Percentiles rank a stretch among this genome's conserved stretches.
phyloP scores from a whole-genome alignment of 2,329 filamentous ascomycete genomes.

The Zarea fungicola region DNA sequence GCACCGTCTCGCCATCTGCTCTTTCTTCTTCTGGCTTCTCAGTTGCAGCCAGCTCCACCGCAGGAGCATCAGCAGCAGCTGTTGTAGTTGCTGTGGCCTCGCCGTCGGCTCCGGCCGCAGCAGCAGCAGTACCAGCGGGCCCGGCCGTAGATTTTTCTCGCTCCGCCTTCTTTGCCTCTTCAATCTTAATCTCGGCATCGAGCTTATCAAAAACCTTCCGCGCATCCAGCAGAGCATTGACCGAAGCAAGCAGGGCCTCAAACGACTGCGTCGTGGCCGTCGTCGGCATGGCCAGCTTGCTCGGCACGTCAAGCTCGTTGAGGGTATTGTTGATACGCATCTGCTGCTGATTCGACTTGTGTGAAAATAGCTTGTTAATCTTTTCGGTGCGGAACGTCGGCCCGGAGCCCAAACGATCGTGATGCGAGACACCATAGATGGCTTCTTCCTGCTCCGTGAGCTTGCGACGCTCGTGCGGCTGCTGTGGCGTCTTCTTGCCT shows the following conservation, averaged over 20 bases:
- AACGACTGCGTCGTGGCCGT: slow-evolving; percentile 65
- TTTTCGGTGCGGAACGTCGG: slow-evolving; percentile 86
- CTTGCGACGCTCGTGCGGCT: slow-evolving; percentile 56
- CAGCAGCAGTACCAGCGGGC: too few relatives aligned
- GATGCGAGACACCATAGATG: slow-evolving; percentile 77
- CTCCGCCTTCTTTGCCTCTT: slow-evolving; percentile 52
- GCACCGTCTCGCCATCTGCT: slow-evolving; percentile 4
- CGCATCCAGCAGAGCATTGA: slow-evolving; percentile 65
- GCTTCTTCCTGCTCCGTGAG: slow-evolving; percentile 71
- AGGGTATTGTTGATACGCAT: slow-evolving; percentile 69
- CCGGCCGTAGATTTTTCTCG: slow-evolving; percentile 35
- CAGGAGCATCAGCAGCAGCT: slow-evolving; percentile 2
- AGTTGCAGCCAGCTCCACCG: slow-evolving; percentile 6
- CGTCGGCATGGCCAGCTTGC: slow-evolving; percentile 69
- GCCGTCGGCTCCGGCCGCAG: slow-evolving; percentile 13
- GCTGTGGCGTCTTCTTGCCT: slow-evolving; percentile 46
- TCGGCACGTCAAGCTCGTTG: slow-evolving; percentile 64
- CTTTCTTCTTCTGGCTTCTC: slow-evolving; percentile 20
- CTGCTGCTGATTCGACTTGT: slow-evolving; percentile 72
- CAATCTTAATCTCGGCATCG: slow-evolving; percentile 62
- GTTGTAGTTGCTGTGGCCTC: slow-evolving; percentile 7
- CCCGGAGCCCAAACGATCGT: slow-evolving; percentile 79
- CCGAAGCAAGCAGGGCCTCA: slow-evolving; percentile 63
- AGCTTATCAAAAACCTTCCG: slow-evolving; percentile 72
- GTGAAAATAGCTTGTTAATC: slow-evolving; percentile 71